phyloP scores from a whole-genome alignment of 1,284 basidiomycete species.

The Naganishia liquefaciens region DNA sequence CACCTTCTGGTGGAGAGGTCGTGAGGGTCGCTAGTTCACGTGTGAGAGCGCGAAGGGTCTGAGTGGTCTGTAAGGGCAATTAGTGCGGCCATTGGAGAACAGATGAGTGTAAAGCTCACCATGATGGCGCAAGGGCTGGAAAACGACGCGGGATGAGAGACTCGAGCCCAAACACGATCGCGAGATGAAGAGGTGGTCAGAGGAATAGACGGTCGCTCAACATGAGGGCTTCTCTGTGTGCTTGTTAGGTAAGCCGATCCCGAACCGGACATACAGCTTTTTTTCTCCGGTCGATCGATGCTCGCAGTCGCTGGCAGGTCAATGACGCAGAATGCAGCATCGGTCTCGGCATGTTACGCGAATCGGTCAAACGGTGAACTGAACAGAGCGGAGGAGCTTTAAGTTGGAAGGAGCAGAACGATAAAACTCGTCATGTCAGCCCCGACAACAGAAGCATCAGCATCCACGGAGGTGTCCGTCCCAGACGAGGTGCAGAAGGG shows the following conservation, averaged over 20 bases:
- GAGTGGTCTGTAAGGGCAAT: constrained; percentile 21
- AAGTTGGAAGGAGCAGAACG: neutral
- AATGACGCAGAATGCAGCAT: too few species aligned
- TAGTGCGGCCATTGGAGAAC: neutral
- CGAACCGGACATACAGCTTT: neutral
- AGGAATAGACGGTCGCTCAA: constrained; percentile 24
- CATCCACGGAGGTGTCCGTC: neutral
- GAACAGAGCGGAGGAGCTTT: too few species aligned
- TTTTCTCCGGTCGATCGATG: neutral
- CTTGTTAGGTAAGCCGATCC: neutral
- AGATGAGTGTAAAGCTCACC: neutral
- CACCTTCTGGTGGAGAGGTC: constrained; percentile 79
- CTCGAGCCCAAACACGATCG: neutral
- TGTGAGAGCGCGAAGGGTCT: constrained; percentile 62
- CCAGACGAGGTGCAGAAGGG: constrained; percentile 3
- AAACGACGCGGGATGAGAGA: neutral
- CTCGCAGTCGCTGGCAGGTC: too few species aligned
- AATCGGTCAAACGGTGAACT: too few species aligned
- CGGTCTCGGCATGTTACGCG: too few species aligned
- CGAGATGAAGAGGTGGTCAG: neutral
- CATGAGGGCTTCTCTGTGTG: neutral
- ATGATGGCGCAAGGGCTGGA: neutral
- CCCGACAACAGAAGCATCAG: neutral
- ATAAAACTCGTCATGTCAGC: neutral
- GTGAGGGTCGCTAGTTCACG: constrained; percentile 77